These are phyloP conservation scores for Irpex sp. DNA, from an alignment of 1,284 basidiomycete species.

Conservation along the genomic window DNA sequence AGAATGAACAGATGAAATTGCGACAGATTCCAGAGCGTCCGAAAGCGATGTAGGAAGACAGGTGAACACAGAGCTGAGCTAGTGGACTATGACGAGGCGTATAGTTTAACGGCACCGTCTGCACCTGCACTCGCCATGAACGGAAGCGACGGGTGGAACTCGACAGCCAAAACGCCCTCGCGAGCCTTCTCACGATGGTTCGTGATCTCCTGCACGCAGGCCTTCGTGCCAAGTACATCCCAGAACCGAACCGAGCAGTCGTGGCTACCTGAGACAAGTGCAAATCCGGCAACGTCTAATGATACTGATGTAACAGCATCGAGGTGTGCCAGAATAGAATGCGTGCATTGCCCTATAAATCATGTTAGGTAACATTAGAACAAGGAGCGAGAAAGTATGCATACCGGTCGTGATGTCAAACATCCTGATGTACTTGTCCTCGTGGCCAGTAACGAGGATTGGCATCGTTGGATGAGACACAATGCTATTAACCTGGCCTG, in stretches of 20 bases:
- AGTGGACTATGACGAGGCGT: constrained; percentile 62
- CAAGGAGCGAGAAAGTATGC: constrained; percentile 21
- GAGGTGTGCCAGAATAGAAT: constrained; percentile 88
- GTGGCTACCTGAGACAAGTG: constrained; percentile 87
- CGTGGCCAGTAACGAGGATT: constrained; percentile 86
- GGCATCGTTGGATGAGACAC: constrained; percentile 91
- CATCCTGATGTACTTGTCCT: constrained; percentile 90
- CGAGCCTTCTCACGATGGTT: constrained; percentile 84
- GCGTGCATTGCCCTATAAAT: constrained; percentile 70
- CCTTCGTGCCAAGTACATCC: constrained; percentile 81
- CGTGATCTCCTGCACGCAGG: constrained; percentile 88
- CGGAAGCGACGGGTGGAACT: constrained; percentile 81
- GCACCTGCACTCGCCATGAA: constrained; percentile 92
- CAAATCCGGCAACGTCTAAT: constrained; percentile 84
- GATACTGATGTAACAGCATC: constrained; percentile 90
- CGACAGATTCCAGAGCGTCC: constrained; percentile 2
- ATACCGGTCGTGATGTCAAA: constrained; percentile 83
- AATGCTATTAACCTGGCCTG: constrained; percentile 86
- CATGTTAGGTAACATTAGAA: constrained; percentile 1
- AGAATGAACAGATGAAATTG: neutral
- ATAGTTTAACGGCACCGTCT: constrained; percentile 93
- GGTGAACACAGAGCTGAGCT: constrained; percentile 10
- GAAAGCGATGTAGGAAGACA: constrained; percentile 9
- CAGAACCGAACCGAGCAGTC: constrained; percentile 95
- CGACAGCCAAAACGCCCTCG: constrained; percentile 88